Base-by-base conservation (phyloP, 768 basidiomycete genomes). In the Hemileccinum rubropunctum region DNA sequence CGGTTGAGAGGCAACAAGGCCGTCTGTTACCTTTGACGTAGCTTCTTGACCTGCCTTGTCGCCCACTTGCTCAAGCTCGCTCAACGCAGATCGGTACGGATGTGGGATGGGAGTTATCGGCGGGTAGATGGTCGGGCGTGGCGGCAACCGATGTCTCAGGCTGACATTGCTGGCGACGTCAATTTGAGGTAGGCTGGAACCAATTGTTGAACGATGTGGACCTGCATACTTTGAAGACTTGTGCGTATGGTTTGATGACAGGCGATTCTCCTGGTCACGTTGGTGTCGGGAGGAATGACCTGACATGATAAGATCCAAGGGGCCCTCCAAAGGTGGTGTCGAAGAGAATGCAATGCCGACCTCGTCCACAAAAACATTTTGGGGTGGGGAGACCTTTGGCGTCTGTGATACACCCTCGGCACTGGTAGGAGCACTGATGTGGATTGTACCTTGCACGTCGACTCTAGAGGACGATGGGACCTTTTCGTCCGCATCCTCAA, bases 331-430 rank as follows among this genome's bases (percentile, higher is more conserved):
- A 12, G 63, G 59, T 0, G 74, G 70, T 2, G 73, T 65, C 4
- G 76, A 71, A n/a, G 54, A 50, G 27, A 79, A 62, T 5, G 77
- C 78, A 45, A 79, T 68, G 11, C 77, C 77, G 1, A 79, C 67
- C 36, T 66, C 61, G 13, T 53, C 59, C 6, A 56, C 61, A 14
- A 43, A 45, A 10, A 54, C 60, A 1, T 59, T 65, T 10, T 70
- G 72, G 6, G 65, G 59, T 1, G 71, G 67, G 14, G 73, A 72
- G 1, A 48, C 43, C 32, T 61, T 57, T 27, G 17, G 30, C 32
- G n/a, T 56, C 51, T 26, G 35, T 21, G 32, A n/a, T 4, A 32
- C 9, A 13, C 32, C 41, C 26, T 52, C 51, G 1, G 27, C 18
- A 20, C 28, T 11, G 13, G 42, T 12, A 14, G 45, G 18, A 15